These are phyloP conservation scores for Barnettozyma sp. DNA, from an alignment of 805 yeast genomes.

Conservation along the genomic window DNA sequence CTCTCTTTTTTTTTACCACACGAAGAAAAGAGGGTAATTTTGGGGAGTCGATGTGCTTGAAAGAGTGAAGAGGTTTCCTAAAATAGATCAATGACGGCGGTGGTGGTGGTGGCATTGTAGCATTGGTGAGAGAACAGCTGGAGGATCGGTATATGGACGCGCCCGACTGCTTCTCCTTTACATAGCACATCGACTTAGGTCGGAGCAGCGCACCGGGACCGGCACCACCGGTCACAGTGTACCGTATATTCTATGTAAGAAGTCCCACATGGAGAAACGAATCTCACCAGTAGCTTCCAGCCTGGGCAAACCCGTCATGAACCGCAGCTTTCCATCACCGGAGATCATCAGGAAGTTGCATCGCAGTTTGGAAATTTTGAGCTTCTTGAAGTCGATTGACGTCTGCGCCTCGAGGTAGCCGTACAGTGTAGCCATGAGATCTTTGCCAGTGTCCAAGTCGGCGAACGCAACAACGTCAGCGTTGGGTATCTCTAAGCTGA, in stretches of 20 bases:
- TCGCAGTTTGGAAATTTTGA: constrained; percentile 16
- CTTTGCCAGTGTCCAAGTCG: constrained; percentile 1
- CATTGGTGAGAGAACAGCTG: too few relatives aligned
- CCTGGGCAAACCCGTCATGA: constrained; percentile 19
- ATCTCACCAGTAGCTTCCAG: constrained; percentile 16
- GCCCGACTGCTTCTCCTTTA: too few relatives aligned
- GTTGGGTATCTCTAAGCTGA: constrained; percentile 25
- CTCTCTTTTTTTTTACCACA: too few relatives aligned
- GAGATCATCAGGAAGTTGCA: constrained; percentile 19
- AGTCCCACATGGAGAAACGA: constrained; percentile 24
- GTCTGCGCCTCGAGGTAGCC: constrained; percentile 23
- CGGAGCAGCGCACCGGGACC: too few relatives aligned
- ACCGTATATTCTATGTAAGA: constrained; percentile 11
- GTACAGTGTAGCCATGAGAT: constrained; percentile 16
- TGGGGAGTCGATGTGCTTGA: too few relatives aligned
- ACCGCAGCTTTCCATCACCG: constrained; percentile 19
- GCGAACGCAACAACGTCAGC: constrained; percentile 22
- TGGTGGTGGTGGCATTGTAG: too few relatives aligned
- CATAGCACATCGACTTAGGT: too few relatives aligned
- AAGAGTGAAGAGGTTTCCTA: too few relatives aligned
- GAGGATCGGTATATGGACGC: too few relatives aligned
- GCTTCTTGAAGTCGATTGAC: constrained; percentile 23
- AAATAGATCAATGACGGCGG: too few relatives aligned
- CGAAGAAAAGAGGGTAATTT: too few relatives aligned
- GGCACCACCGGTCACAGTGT: not conserved